A percentile compares a stretch with the other conserved stretches of the same genome.
Conservation (phyloP, 768 basidiomycete species). For the Gautieria morchelliformis region DNA sequence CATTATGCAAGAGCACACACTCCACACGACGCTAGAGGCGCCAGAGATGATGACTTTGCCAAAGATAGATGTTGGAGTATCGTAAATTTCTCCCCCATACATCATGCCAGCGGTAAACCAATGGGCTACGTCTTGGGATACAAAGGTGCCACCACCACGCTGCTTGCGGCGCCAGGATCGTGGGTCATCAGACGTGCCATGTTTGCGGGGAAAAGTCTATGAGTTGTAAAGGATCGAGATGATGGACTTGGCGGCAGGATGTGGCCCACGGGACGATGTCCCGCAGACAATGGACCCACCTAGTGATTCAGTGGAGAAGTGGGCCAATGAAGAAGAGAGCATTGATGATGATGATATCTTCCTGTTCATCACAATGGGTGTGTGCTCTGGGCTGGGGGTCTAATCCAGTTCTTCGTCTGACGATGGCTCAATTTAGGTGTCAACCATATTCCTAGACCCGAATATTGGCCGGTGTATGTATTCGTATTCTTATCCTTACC, state of each 20-base stretch:
- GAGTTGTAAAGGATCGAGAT: slow-evolving; percentile 71
- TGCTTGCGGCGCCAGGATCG: too few relatives aligned
- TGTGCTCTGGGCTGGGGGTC: neutral
- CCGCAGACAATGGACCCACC: slow-evolving; percentile 68
- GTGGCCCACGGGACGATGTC: slow-evolving; percentile 81
- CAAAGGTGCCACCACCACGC: too few relatives aligned
- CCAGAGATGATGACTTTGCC: too few relatives aligned
- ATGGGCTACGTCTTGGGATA: too few relatives aligned
- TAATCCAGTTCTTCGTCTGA: too few relatives aligned
- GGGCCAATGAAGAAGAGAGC: too few relatives aligned
- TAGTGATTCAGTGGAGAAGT: too few relatives aligned
- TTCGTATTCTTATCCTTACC: too few relatives aligned
- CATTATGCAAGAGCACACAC: too few relatives aligned
- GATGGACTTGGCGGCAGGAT: slow-evolving; percentile 57
- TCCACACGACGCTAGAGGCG: too few relatives aligned
- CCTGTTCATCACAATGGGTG: slow-evolving; percentile 65
- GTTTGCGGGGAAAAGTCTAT: slow-evolving; percentile 64
- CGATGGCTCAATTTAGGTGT: too few relatives aligned
- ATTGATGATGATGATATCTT: slow-evolving; percentile 74
- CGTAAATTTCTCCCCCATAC: slow-evolving; percentile 56
- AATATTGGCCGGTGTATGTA: slow-evolving; percentile 81
- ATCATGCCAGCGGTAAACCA: slow-evolving; percentile 59
- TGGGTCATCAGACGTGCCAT: slow-evolving; percentile 60
- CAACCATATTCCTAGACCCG: too few relatives aligned
- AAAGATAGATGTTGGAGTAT: slow-evolving; percentile 79